phyloP scores from a whole-genome alignment of 257 asterid species.

The Gentiana macrophylla region DNA sequence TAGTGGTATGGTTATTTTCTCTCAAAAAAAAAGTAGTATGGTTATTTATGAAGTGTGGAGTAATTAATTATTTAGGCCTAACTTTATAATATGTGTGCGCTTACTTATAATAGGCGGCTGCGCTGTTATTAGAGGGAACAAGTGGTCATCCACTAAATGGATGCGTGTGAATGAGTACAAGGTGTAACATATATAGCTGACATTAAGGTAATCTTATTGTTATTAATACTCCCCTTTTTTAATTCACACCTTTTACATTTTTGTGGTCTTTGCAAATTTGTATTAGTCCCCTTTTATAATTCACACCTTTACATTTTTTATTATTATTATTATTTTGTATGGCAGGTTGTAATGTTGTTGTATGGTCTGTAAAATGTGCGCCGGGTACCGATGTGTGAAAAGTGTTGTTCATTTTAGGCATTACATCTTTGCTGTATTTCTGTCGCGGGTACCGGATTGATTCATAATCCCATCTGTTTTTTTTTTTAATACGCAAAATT shows the following conservation, averaged over 20 bases:
- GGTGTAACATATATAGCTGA: constrained; percentile 20
- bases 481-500: background rate
- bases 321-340: background rate
- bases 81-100: background rate
- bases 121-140: constrained; percentile 85
- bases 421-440: background rate
- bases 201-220: no score
- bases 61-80: no score
- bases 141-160: constrained; percentile 99
- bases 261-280: no score
- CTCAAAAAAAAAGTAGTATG: no score
- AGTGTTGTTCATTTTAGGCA: constrained; percentile 2
- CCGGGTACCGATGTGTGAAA: constrained; percentile 1
- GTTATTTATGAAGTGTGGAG: no score
- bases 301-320: no score
- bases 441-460: background rate
- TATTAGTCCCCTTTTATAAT: no score
- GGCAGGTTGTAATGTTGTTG: constrained; percentile 6
- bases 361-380: constrained; percentile 2
- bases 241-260: no score
- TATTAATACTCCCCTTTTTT: no score
- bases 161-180: constrained; percentile 73
- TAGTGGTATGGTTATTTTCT: no score
- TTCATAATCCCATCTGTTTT: background rate
- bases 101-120: constrained; percentile 59